These are phyloP conservation scores for Komagataella ulmi DNA, from an alignment of 805 yeast species.

Conservation along the genomic window DNA sequence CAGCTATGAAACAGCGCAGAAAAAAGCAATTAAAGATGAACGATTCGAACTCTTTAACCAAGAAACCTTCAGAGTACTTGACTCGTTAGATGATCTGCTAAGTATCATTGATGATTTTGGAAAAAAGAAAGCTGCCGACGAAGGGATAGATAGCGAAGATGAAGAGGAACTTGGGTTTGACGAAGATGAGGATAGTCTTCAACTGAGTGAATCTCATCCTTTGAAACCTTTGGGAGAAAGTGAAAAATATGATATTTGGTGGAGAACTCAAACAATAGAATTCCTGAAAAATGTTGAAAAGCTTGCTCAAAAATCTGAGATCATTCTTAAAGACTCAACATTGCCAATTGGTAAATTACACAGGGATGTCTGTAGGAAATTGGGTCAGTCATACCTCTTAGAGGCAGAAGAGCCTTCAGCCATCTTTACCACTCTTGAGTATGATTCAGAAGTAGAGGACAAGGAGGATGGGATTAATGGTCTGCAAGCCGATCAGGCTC, in stretches of 20 bases:
- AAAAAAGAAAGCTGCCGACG: slow-evolving; percentile 32
- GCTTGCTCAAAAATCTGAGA: background rate
- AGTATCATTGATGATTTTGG: slow-evolving; percentile 62
- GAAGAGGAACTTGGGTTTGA: slow-evolving; percentile 24
- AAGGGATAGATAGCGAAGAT: slow-evolving; percentile 45
- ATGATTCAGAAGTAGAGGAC: slow-evolving; percentile 34
- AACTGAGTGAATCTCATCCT: slow-evolving; percentile 41
- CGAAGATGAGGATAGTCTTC: slow-evolving; percentile 15
- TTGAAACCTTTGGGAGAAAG: slow-evolving; percentile 26
- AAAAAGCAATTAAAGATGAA: slow-evolving; percentile 11
- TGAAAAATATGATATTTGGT: slow-evolving; percentile 36
- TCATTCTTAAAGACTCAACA: background rate
- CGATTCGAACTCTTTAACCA: slow-evolving; percentile 18
- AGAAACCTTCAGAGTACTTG: slow-evolving; percentile 37
- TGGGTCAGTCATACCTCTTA: slow-evolving; percentile 52
- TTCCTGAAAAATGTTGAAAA: slow-evolving; percentile 20
- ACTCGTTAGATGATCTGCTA: slow-evolving; percentile 50
- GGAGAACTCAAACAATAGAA: slow-evolving; percentile 30
- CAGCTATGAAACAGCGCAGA: slow-evolving; percentile 30
- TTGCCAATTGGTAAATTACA: slow-evolving; percentile 13
- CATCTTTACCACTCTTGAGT: slow-evolving; percentile 40
- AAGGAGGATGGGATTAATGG: slow-evolving; percentile 20
- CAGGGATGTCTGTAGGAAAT: slow-evolving; percentile 28
- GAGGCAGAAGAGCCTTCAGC: slow-evolving; percentile 51
- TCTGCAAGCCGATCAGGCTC: slow-evolving; percentile 27